phyloP scores from a whole-genome alignment of 768 basidiomycete genomes.

The Kwoniella botswanensis region DNA sequence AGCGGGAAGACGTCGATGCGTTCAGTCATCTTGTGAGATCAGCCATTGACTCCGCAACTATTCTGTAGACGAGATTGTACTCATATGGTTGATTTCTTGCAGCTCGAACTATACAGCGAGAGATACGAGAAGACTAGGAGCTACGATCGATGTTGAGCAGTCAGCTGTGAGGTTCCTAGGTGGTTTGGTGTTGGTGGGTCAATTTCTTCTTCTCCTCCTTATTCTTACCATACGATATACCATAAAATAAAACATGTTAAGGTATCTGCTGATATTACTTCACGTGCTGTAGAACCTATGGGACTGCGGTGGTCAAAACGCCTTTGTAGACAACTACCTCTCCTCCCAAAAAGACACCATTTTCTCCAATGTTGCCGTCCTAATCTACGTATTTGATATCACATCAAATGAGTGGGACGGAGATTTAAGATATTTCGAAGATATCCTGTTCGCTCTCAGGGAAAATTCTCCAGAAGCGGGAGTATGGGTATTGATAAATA shows the following conservation, averaged over 20 bases:
- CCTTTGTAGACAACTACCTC: conserved; percentile 97
- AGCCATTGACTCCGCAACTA: background rate
- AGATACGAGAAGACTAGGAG: conserved; percentile 85
- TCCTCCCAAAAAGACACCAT: conserved; percentile 89
- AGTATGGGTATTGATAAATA: conserved; percentile 90
- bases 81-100: background rate
- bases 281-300: conserved; percentile 69
- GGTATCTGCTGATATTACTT: no score
- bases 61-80: no score
- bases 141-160: conserved; percentile 97
- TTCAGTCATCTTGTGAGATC: conserved; percentile 92
- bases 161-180: conserved; percentile 97
- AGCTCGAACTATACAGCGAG: conserved; percentile 95
- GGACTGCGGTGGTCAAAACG: conserved; percentile 98
- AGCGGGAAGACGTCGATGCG: conserved; percentile 88
- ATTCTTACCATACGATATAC: no score
- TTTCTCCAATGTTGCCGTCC: conserved; percentile 93
- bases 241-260: no score
- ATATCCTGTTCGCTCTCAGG: conserved; percentile 81
- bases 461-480: conserved; percentile 65
- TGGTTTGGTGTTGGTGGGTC: conserved; percentile 74
- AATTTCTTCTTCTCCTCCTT: background rate
- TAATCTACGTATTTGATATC: conserved; percentile 98
- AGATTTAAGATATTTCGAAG: conserved; percentile 89
- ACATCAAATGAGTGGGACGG: conserved; percentile 78